These are phyloP conservation scores for Prinsepia uniflora DNA, from an alignment of 306 rosid genomes.

Conservation along the genomic window DNA sequence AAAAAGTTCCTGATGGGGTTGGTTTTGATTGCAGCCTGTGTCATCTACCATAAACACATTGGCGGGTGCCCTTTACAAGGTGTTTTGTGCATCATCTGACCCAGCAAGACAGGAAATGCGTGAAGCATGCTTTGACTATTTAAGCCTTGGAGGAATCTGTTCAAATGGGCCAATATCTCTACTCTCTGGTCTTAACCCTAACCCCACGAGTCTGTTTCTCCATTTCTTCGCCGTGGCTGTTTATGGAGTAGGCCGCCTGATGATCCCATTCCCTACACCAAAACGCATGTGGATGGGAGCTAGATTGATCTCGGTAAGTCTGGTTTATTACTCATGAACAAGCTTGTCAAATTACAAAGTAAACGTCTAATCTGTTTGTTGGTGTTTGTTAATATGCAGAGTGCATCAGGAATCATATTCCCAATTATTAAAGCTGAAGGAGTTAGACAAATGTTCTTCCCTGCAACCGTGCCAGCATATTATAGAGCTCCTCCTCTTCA, in stretches of 20 bases:
- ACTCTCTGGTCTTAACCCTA: slow-evolving; percentile 75
- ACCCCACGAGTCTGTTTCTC: slow-evolving; percentile 57
- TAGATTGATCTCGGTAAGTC: slow-evolving; percentile 52
- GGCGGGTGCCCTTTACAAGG: slow-evolving; percentile 77
- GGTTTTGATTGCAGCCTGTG: slow-evolving; percentile 50
- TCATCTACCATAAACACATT: slow-evolving; percentile 90
- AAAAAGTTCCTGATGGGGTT: not conserved
- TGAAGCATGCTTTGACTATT: slow-evolving; percentile 72
- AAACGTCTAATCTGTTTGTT: not conserved
- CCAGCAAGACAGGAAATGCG: slow-evolving; percentile 69
- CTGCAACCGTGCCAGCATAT: slow-evolving; percentile 65
- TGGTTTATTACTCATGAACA: not conserved
- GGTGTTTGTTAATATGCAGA: slow-evolving; percentile 33
- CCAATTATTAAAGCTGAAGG: slow-evolving; percentile 83
- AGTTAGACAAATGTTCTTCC: slow-evolving; percentile 78
- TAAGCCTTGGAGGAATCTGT: slow-evolving; percentile 76
- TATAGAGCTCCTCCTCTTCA: slow-evolving; percentile 61
- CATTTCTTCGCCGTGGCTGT: slow-evolving; percentile 77
- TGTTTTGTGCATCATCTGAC: slow-evolving; percentile 75
- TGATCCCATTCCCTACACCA: slow-evolving; percentile 64
- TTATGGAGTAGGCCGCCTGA: slow-evolving; percentile 67
- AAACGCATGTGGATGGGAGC: slow-evolving; percentile 59
- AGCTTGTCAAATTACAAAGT: not conserved
- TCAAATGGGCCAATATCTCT: slow-evolving; percentile 68
- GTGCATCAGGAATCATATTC: slow-evolving; percentile 66